Base-by-base conservation (phyloP, 2,329 filamentous ascomycete genomes). In the Calonectria pseudoturangicola region DNA sequence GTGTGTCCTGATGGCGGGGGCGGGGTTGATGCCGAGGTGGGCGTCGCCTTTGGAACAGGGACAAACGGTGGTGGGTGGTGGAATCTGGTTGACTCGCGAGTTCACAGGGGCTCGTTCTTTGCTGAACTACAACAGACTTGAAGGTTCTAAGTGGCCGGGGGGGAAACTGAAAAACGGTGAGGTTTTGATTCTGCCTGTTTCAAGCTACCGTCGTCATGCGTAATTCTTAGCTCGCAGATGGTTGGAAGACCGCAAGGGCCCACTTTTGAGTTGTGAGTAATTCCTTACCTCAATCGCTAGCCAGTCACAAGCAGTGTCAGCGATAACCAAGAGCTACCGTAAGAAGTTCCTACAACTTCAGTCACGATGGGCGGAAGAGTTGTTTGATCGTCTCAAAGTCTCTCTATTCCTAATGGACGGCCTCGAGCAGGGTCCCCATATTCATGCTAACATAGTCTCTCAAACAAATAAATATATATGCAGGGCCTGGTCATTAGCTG, bases 261-360 rank as follows among this genome's bases (percentile, higher is more conserved):
- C 66, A 69, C 66, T 54, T 69, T 63, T 64, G 25, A 27, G 4
- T 45, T 63, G 18, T 45, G 54, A 67, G 65, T 47, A 58, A 66
- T 51, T 62, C 33, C 45, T 30, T 25, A 16, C 33, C 21, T 21
- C 16, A 30, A 62, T 5, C 6, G 25, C 47, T 13, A 8, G 33
- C 21, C 33, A 48, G 25, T 60, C 33, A 18, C 27, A n/a, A 12
- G 45, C 45, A 48, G n/a, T 48, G 4, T 25, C 45, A 25, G 33
- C 33, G n/a, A 13, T 21, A 9, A 33, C 9, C 5, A 48, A 10
- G n/a, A 18, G 43, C 6, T n/a, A 25, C n/a, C 2, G 21, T 2
- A 48, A 12, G n/a, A 25, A 9, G 18, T 48, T 48, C 10, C 18
- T 45, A 13, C 45, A 48, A 25, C 21, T 21, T 48, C 45, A 25